phyloP scores from a whole-genome alignment of 257 asterid genomes.

The Nicotiana benthamiana region DNA sequence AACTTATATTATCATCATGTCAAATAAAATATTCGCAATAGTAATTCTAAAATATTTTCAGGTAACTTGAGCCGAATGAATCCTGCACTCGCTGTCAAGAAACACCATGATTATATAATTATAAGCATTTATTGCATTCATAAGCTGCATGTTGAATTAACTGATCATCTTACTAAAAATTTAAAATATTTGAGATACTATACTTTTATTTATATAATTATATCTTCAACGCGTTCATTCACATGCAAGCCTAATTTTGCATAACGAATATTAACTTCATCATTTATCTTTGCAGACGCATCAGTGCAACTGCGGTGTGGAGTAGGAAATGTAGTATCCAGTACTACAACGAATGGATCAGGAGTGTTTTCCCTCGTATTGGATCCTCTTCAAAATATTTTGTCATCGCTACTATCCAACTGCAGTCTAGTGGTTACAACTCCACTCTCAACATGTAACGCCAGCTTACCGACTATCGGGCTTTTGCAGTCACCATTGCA shows the following conservation, averaged over 20 bases:
- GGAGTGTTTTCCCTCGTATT: constrained; percentile 12
- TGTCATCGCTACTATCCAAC: constrained; percentile 14
- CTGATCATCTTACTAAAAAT: neutral
- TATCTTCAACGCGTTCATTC: neutral
- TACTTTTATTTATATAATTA: neutral
- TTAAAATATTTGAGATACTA: neutral
- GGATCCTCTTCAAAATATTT: constrained; percentile 8
- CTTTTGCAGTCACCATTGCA: constrained; percentile 9
- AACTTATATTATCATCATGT: no score
- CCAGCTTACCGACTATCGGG: constrained; percentile 18
- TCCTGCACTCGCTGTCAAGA: neutral
- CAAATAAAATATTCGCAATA: no score
- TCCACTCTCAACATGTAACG: constrained; percentile 32
- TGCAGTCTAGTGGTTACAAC: constrained; percentile 26
- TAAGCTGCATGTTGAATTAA: neutral
- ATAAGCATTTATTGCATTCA: neutral
- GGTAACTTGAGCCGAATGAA: neutral
- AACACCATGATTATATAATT: neutral
- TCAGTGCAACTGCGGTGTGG: constrained; percentile 29
- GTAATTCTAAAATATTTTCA: neutral
- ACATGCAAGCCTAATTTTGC: neutral
- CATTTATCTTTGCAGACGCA: constrained; percentile 17
- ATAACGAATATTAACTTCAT: neutral
- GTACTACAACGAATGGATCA: constrained; percentile 16
- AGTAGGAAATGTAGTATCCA: constrained; percentile 18